phyloP scores from a whole-genome alignment of 495 filamentous ascomycete species.

The Parachaetomium inaequale region DNA sequence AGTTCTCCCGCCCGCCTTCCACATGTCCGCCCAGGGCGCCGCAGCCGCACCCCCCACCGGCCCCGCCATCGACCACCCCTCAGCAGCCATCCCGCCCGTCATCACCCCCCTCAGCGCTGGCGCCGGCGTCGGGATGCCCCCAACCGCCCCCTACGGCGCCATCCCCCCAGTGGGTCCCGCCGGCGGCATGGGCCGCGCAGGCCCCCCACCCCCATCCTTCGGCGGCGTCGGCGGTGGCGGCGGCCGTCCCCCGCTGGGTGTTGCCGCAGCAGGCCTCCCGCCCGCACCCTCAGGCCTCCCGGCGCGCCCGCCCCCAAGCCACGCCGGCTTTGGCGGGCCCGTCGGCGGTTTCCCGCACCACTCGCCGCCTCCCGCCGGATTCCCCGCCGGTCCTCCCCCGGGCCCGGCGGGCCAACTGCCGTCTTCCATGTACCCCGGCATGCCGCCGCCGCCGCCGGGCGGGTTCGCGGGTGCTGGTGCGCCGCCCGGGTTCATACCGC shows the following conservation, averaged over 20 bases:
- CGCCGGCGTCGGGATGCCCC: no score
- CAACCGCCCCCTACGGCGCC: conserved; percentile 28
- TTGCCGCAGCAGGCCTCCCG: conserved; percentile 36
- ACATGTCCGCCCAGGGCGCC: conserved; percentile 36
- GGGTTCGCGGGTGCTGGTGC: conserved; percentile 26
- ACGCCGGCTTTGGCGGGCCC: conserved; percentile 73
- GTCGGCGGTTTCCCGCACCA: conserved; percentile 53
- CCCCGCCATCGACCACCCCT: conserved; percentile 13
- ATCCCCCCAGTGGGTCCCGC: conserved; percentile 43
- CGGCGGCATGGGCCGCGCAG: conserved; percentile 32
- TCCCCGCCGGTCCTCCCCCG: conserved; percentile 18
- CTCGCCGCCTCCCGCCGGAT: conserved; percentile 11
- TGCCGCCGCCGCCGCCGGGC: conserved; percentile 26
- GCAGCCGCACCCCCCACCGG: conserved; percentile 24
- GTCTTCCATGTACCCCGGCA: conserved; percentile 28
- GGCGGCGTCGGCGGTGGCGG: conserved; percentile 13
- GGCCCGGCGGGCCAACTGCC: neutral
- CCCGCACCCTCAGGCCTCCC: conserved; percentile 74
- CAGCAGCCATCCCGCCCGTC: conserved; percentile 27
- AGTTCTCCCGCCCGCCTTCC: conserved; percentile 53
- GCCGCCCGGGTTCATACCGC: conserved; percentile 34
- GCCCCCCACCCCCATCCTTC: conserved; percentile 32
- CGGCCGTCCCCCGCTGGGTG: conserved; percentile 18
- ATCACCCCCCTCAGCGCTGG: conserved; percentile 29
- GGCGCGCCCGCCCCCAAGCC: conserved; percentile 72